phyloP scores from a whole-genome alignment of 352 stramenopile genomes.

The Phytophthora idaei region DNA sequence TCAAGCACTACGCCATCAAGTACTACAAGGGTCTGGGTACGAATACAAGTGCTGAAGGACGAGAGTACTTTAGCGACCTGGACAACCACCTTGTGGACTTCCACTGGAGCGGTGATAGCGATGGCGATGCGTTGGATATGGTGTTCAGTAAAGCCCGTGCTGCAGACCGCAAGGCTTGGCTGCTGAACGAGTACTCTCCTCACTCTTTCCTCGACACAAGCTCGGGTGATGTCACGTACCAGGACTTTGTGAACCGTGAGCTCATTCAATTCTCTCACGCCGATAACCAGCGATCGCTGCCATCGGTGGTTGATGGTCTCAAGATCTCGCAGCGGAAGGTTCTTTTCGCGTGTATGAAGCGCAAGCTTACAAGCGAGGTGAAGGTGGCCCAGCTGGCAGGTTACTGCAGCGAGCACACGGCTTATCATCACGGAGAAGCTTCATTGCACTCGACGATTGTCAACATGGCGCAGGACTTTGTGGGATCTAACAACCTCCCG shows the following conservation, averaged over 20 bases:
- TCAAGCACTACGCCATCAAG: constrained; percentile 97
- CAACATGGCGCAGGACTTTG: constrained; percentile 99
- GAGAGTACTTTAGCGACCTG: constrained; percentile 98
- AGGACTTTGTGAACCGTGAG: constrained; percentile 99
- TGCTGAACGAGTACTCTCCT: constrained; percentile 88
- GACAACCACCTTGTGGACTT: constrained; percentile 95
- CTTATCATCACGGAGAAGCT: constrained; percentile 99
- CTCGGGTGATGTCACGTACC: constrained; percentile 90
- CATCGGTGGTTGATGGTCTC: constrained; percentile 96
- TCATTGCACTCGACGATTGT: constrained; percentile 98
- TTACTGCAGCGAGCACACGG: constrained; percentile 96
- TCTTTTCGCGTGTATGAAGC: constrained; percentile 98
- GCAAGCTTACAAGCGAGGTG: constrained; percentile 98
- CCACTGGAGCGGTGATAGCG: constrained; percentile 60
- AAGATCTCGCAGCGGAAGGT: constrained; percentile 98
- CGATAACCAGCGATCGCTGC: constrained; percentile 97
- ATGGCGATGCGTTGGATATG: constrained; percentile 97
- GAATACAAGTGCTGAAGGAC: constrained; percentile 95
- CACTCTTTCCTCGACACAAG: constrained; percentile 95
- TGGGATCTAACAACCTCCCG: constrained; percentile 99
- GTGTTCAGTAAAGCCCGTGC: constrained; percentile 98
- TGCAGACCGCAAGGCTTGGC: constrained; percentile 96
- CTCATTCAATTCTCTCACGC: constrained; percentile 98
- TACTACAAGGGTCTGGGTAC: constrained; percentile 99
- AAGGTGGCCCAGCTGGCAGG: constrained; percentile 99